Conservation (phyloP, 2,329 filamentous ascomycete species). For the Akanthomyces lecanii region DNA sequence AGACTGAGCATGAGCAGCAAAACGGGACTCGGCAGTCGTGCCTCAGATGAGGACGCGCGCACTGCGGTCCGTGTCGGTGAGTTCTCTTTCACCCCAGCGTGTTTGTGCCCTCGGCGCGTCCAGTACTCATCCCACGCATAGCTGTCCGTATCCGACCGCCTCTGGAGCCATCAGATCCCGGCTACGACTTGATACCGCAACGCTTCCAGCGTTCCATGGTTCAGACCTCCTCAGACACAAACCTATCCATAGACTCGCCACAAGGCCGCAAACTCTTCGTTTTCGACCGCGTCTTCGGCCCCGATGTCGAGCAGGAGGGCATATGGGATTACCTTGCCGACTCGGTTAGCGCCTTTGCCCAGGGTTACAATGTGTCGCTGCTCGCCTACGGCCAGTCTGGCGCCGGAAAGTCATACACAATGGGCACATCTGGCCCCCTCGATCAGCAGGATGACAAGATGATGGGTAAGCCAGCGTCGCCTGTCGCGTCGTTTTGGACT, state of each 20-base stretch:
- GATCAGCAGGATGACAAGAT: conserved; percentile 67
- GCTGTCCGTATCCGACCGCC: conserved; percentile 91
- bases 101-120: not conserved
- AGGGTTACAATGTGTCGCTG: conserved; percentile 98
- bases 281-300: conserved; percentile 89
- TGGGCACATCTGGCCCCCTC: conserved; percentile 85
- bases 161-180: conserved; percentile 76
- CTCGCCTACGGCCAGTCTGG: conserved; percentile 97
- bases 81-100: conserved; percentile 37
- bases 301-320: conserved; percentile 79
- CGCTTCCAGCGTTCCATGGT: conserved; percentile 92
- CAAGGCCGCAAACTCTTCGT: conserved; percentile 94
- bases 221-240: conserved; percentile 81
- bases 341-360: conserved; percentile 82
- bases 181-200: conserved; percentile 91
- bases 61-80: conserved; percentile 95
- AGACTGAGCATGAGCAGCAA: conserved; percentile 82
- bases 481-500: not conserved
- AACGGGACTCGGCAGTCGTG: conserved; percentile 69
- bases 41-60: conserved; percentile 83
- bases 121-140: conserved; percentile 35
- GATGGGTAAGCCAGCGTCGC: conserved; percentile 63
- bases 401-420: conserved; percentile 96
- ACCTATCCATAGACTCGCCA: conserved; percentile 80
- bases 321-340: conserved; percentile 93